Percentiles rank a stretch among this genome's conserved stretches.
Conservation (phyloP, 495 filamentous ascomycete species). For the Aspergillus nanangensis region DNA sequence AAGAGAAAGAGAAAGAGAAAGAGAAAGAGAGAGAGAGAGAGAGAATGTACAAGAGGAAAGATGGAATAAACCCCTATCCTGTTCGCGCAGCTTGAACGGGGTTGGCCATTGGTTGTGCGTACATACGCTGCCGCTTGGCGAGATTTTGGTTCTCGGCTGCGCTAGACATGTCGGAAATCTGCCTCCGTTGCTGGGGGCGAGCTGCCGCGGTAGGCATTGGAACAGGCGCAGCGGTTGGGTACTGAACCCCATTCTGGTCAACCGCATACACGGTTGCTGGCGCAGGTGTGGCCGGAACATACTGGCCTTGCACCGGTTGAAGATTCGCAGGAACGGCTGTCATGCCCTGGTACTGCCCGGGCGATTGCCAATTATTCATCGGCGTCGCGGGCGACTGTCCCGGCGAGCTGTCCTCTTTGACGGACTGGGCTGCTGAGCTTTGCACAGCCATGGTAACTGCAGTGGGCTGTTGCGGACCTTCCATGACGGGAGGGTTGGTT, state of each 20-base stretch:
- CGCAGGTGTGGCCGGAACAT: constrained; percentile 41
- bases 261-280: constrained; percentile 42
- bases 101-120: constrained; percentile 44
- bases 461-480: constrained; percentile 43
- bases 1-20: neutral
- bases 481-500: constrained; percentile 52
- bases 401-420: constrained; percentile 82
- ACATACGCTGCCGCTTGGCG: constrained; percentile 62
- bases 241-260: constrained; percentile 49
- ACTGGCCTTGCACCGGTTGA: constrained; percentile 48
- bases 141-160: constrained; percentile 49
- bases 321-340: constrained; percentile 51
- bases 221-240: constrained; percentile 42
- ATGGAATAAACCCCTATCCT: constrained; percentile 17
- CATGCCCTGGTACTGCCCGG: constrained; percentile 60
- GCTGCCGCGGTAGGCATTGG: constrained; percentile 29
- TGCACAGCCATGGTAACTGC: constrained; percentile 48
- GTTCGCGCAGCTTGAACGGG: constrained; percentile 37
- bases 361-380: constrained; percentile 69
- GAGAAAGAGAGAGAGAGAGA: neutral
- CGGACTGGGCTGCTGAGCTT: constrained; percentile 51
- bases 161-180: constrained; percentile 63
- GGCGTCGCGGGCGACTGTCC: constrained; percentile 69
- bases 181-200: constrained; percentile 52
- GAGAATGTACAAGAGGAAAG: neutral